Evolutionary conservation across 306 rosid species (phyloP), one percentile per base, ranked within the genome.

Genomic region (Myrica gale): DNA sequence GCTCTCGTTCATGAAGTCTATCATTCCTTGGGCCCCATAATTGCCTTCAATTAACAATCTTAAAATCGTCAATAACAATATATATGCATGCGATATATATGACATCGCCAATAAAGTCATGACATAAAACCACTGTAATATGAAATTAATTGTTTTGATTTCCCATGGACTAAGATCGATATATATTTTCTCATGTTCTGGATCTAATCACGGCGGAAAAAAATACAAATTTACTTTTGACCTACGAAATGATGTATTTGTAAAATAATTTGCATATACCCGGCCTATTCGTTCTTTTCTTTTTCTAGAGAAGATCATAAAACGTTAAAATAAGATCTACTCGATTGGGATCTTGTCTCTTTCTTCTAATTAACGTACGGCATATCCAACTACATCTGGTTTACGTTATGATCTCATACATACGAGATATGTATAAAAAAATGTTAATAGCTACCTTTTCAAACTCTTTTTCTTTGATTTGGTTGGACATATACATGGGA

Each of bases 1-100:
- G 79, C 97, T 90, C 82, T 96, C 97, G 75, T 92, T 96, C 98
- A 96, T 96, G 91, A 96, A 96, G 86, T 96, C 98, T 88, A 92
- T 96, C 97, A 90, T 90, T 86, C 98, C 98, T 89, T 96, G 92
- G 87, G 92, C 41, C 91, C 99, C 99, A 86, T 89, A 90, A 23
- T 92, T 81, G 66, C 96, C 99, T 95, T 82, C 82, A 83, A 12
- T 62, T 45, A 69, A 71, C 53, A 81, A 73, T 74, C 45, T 8
- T 74, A 43, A 56, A 58, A 61, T 9, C 13, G 4, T 47, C 9
- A 82, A 55, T 52, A 71, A 19, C 47, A 20, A 12, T 55, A 21
- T 2, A 50, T 45, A 61, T 46, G 19, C 63, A 58, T 61, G 23
- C 50, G 32, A 68, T 15, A 53, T 58, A 58, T 53, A 69, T 50